Evolutionary conservation across 371 early-diverging fungal species (phyloP), one percentile per base, ranked within the genome.

Genomic region (Apophysomyces elegans): DNA sequence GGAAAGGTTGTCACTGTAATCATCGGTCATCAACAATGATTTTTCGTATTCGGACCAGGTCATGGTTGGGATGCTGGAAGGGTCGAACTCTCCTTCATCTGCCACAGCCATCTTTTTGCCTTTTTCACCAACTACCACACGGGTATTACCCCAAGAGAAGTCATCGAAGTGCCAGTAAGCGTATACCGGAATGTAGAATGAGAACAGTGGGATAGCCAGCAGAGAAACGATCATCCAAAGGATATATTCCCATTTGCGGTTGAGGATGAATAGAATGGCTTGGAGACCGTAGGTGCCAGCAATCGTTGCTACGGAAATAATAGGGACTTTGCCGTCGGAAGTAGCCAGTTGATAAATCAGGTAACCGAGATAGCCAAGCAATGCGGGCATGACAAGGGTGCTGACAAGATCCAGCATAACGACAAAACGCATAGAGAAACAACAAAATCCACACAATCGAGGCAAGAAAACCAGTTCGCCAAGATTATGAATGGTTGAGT

Each of bases 351-450:
- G 60, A 69, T 89, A 89, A 39, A 93, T 87, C 43, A 95, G 78
- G 65, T 91, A 94, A 18, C 81, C 90, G 50, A 95, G 76, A 67
- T 95, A 99, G 5, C 90, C 81, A 35, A 99, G 85, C 2, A 95
- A 89, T 4, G 96, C 99, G 6, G 99, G 99, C 84, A 95, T 88
- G 38, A 95, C 90, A 67, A 98, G 60, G 0, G 99, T 99, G 56
- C 95, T 92, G 69, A 97, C 84, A 43, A 99, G 81, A 85, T 99
- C 99, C 38, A 98, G 78, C 63, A 95, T 84, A 58, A 98, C 99
- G 36, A 98, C 87, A 73, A 98, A 97, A 46, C 98, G 93, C 99
- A 99, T 98, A n/a, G 97, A 97, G 86, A 97, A 98, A 74, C 95
- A 96, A 75, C 95, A 96, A 79, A 96, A 96, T 56, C 99, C 99